These are phyloP conservation scores for Ichthyophthirius multifiliis DNA, from an alignment of 169 alveolate genomes.

Conservation along the genomic window DNA sequence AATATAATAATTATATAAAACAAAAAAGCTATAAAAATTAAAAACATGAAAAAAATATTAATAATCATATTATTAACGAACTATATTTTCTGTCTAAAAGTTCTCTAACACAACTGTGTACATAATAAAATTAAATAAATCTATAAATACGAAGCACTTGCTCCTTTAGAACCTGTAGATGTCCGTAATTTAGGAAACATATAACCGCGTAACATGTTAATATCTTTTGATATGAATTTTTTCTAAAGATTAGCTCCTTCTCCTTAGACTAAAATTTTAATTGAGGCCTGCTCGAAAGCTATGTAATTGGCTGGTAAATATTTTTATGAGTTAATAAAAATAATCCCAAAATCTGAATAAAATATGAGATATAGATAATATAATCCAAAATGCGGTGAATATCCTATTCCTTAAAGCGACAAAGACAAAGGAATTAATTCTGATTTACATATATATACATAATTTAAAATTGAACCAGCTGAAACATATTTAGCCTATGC, in stretches of 20 bases:
- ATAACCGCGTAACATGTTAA: background rate
- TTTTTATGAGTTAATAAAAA: background rate
- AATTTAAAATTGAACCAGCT: background rate
- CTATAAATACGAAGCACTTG: background rate
- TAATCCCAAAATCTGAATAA: background rate
- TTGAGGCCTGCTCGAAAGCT: background rate
- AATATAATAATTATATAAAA: too few species aligned
- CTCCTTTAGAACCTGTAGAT: background rate
- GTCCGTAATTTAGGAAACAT: background rate
- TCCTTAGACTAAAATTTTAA: too few species aligned
- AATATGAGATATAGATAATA: too few species aligned
- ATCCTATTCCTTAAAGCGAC: background rate
- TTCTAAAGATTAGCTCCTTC: too few species aligned
- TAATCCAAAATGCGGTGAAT: background rate
- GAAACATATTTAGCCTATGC: background rate
- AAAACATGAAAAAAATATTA: too few species aligned
- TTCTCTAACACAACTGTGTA: background rate
- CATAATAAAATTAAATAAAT: background rate
- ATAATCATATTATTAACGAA: too few species aligned
- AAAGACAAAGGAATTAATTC: background rate
- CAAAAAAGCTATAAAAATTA: too few species aligned
- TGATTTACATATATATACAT: background rate
- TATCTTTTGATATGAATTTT: background rate
- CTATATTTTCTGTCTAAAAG: too few species aligned
- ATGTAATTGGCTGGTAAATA: background rate